Evolutionary conservation across 1,284 basidiomycete genomes (phyloP).

Genomic region (Heterobasidion irregulare): DNA sequence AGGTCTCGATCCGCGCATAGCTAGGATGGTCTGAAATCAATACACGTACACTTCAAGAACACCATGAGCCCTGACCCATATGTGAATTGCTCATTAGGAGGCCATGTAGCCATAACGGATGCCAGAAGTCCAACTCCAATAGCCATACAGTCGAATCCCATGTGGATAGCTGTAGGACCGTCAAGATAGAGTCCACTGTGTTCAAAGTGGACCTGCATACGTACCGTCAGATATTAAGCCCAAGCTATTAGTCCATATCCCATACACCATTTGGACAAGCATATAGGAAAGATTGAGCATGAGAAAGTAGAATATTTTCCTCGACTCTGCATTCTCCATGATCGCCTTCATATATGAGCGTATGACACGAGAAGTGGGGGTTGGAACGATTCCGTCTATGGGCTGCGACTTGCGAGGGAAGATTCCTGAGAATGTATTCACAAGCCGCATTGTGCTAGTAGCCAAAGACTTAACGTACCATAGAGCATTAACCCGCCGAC

Average conservation of each 20-base stretch:
- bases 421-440: conserved; percentile 34
- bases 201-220: conserved; percentile 15
- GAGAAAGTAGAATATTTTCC: conserved; percentile 96
- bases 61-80: conserved; percentile 62
- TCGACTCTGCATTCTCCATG: conserved; percentile 82
- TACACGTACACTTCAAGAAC: background rate
- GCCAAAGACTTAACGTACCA: conserved; percentile 31
- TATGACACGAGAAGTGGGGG: conserved; percentile 48
- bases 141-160: conserved; percentile 99
- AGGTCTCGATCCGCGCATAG: conserved; percentile 96
- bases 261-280: conserved; percentile 92
- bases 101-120: conserved; percentile 97
- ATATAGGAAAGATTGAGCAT: conserved; percentile 94
- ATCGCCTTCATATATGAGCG: conserved; percentile 83
- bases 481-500: conserved; percentile 46
- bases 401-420: conserved; percentile 39
- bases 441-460: background rate
- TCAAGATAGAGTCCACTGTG: background rate
- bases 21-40: conserved; percentile 28
- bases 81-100: conserved; percentile 89
- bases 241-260: conserved; percentile 95
- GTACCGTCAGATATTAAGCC: conserved; percentile 95
- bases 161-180: conserved; percentile 79
- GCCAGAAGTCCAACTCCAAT: conserved; percentile 95
- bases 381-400: conserved; percentile 37